Base-by-base conservation (phyloP, 768 basidiomycete species). In the Jaapia argillacea region DNA sequence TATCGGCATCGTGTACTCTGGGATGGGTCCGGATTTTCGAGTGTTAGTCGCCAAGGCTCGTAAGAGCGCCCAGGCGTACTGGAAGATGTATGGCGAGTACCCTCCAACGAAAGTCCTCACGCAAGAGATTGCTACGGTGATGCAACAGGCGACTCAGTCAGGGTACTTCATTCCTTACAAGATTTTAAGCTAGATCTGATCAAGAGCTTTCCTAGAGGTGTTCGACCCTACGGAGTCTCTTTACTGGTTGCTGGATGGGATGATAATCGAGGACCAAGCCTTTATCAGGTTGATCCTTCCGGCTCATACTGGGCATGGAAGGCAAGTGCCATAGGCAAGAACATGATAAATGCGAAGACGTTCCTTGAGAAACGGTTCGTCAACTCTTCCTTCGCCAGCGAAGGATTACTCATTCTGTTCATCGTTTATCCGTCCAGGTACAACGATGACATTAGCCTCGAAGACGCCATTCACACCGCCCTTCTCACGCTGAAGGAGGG, bases 291-390 rank as follows among this genome's bases (percentile, higher is more conserved):
- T 35, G 96, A 99, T 67, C 96, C 96, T 31, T 96, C 92, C 27
- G 96, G 96, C 43, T 91, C 90, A 24, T 99, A 89, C 68, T 99
- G 96, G 96, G 94, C 96, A 24, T 99, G 96, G 96, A 99, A 99
- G 61, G 96, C 96, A 5, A 94, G 91, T 59, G 96, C 96, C 7
- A 99, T 98, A 54, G 96, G 96, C 31, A 99, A 99, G 70, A 98
- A 98, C 65, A 97, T 98, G 91, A 81, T 92, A 37, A 99, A 99
- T 55, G 96, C 93, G 26, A 99, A 99, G 67, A 99, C 96, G 5
- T 99, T 99, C 67, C 65, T 99, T 52, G 96, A 99, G 66, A 99
- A 99, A 66, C 81, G 96, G 90, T 92, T 52, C 56, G 80, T 65
- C 42, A 46, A 45, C 43, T 49, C 52, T 45, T 44, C 36, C 37